Evolutionary conservation across 2,329 filamentous ascomycete genomes (phyloP).

Genomic region (Sporothrix variecibatus): DNA sequence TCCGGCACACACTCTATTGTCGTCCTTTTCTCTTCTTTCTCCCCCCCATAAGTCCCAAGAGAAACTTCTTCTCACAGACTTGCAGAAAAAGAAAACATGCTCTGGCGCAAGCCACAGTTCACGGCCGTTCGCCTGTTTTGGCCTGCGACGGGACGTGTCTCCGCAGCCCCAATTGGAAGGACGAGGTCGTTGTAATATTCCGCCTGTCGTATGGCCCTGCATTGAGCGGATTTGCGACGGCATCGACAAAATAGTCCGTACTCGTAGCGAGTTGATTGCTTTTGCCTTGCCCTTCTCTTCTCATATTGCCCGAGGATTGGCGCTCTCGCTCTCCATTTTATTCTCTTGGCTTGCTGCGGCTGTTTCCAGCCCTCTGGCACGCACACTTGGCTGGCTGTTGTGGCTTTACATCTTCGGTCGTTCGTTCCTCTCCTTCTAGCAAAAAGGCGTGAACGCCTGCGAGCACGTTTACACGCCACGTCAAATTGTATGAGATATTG

Average conservation of each 20-base stretch:
- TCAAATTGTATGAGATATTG: neutral
- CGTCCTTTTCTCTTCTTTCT: neutral
- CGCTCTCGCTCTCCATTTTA: neutral
- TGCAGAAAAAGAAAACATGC: neutral
- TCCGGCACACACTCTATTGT: neutral
- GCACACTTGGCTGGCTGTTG: neutral
- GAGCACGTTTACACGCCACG: neutral
- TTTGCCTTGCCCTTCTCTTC: neutral
- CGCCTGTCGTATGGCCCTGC: neutral
- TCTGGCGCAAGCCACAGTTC: neutral
- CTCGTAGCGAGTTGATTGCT: neutral
- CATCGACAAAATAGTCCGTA: neutral
- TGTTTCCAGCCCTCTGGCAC: slow-evolving; percentile 19
- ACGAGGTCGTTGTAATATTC: neutral
- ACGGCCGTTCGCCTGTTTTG: neutral
- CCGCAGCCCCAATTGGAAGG: neutral
- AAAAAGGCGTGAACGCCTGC: neutral
- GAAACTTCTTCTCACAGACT: neutral
- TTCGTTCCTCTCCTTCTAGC: neutral
- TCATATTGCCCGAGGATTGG: neutral
- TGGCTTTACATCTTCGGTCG: neutral
- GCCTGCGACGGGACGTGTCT: neutral
- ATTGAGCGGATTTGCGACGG: neutral
- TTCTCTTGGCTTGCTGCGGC: neutral
- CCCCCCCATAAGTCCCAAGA: neutral